Base-by-base conservation (phyloP, 345 rosid species). In the Arabidopsis arenosa region DNA sequence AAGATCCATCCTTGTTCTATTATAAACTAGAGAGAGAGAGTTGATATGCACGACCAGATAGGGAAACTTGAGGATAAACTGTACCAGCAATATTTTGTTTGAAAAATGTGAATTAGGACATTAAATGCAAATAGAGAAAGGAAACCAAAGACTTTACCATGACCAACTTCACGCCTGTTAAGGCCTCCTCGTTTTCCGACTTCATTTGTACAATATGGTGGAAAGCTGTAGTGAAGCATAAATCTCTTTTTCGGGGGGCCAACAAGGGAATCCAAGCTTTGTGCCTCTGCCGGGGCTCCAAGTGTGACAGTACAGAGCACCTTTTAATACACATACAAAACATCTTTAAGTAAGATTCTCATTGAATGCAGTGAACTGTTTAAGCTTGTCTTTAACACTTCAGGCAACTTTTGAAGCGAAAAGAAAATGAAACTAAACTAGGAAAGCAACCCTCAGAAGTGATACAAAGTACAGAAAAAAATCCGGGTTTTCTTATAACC, bases 111-210 rank as follows among this genome's bases (percentile, higher is more conserved):
- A 56, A 21, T 7, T 7, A 63, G 48, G 21, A 63, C 23, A 63
- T 11, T 56, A 47, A 9, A 64, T 9, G 23, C 26, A 18, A 67
- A 26, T 54, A 47, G 9, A 30, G 35, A 32, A 76, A 68, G 49
- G 17, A 57, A 32, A 68, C 35, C 37, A 39, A 67, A 43, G 57
- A 75, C 39, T 45, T 70, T 87, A 90, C 98, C 97, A 80, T 95
- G 99, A 56, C 99, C 97, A 78, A 95, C 97, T 90, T 95, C 97
- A 80, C 99, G 97, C 80, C 99, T 90, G 81, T 95, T 95, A 51
- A 95, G 83, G 81, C 99, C 99, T 69, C 81, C 84, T 73, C 85
- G 85, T 88, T 95, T 95, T 47, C 97, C 97, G 69, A 95, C 90
- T 88, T 92, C 99, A 79, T 95, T 85, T 59, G 89, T 92, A 72